Evolutionary conservation across 108 stramenopile genomes (phyloP).

Genomic region (Thalassiosira profunda): DNA sequence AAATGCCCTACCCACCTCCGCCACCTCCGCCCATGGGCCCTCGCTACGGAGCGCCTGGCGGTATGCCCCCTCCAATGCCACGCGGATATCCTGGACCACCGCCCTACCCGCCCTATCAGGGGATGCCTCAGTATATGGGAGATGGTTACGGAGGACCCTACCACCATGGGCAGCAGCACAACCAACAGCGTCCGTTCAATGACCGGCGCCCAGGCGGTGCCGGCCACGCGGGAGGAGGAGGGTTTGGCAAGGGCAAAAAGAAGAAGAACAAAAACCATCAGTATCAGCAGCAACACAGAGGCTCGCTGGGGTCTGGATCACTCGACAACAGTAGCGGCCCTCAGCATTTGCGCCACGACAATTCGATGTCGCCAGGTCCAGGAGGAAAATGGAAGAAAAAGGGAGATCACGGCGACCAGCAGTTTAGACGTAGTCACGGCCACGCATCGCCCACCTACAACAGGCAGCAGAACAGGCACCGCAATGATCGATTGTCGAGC

Average conservation of each 20-base stretch:
- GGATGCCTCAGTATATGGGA: slow-evolving; percentile 3
- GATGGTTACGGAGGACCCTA: slow-evolving; percentile 3
- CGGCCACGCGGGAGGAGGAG: slow-evolving; percentile 1
- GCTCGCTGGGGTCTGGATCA: not conserved
- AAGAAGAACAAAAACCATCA: slow-evolving; percentile 9
- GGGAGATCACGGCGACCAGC: slow-evolving; percentile 7
- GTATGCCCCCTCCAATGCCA: slow-evolving; percentile 5
- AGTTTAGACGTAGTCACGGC: slow-evolving; percentile 7
- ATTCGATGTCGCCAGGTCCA: slow-evolving; percentile 5
- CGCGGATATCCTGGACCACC: not conserved
- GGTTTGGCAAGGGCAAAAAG: slow-evolving; percentile 14
- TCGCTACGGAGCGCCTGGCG: not conserved
- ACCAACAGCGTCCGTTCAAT: not conserved
- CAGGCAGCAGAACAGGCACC: slow-evolving; percentile 16
- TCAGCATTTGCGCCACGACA: slow-evolving; percentile 2
- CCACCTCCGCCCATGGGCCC: slow-evolving; percentile 42
- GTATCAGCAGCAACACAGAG: not conserved
- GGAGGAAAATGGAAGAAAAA: not conserved
- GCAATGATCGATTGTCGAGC: slow-evolving; percentile 11
- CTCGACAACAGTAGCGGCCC: not conserved
- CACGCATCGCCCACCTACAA: slow-evolving; percentile 17
- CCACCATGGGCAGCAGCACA: not conserved
- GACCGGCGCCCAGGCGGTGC: not conserved
- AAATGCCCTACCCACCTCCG: slow-evolving; percentile 22
- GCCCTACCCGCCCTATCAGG: not conserved